Percentiles rank a stretch among this genome's conserved stretches.
These are phyloP conservation scores for Thelonectria discophora DNA, from an alignment of 2,329 filamentous ascomycete species.

Conservation along the genomic window DNA sequence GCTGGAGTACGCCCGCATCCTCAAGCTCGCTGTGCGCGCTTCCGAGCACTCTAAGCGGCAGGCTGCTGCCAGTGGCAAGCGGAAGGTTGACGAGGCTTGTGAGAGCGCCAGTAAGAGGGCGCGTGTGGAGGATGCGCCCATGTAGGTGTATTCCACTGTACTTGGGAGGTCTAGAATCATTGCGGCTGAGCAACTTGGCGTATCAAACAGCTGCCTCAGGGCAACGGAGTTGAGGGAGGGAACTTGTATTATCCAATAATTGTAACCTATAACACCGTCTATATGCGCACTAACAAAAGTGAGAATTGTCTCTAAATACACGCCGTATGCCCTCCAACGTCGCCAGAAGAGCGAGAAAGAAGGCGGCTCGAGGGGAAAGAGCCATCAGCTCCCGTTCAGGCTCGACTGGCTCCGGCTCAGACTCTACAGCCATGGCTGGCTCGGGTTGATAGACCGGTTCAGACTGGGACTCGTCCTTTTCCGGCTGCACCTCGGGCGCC, in stretches of 20 bases:
- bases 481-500: constrained; percentile 4
- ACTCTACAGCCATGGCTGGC: constrained; percentile 8
- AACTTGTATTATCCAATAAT: constrained; percentile 31
- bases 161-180: constrained; percentile 14
- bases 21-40: constrained; percentile 58
- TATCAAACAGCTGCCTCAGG: constrained; percentile 10
- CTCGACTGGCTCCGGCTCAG: constrained; percentile 6
- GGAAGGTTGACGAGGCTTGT: constrained; percentile 51
- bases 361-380: constrained; percentile 4
- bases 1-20: constrained; percentile 75
- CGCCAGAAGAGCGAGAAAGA: constrained; percentile 28
- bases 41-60: constrained; percentile 39
- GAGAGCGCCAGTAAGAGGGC: constrained; percentile 55
- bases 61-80: constrained; percentile 52
- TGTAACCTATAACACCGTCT: constrained; percentile 38
- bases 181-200: constrained; percentile 30
- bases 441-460: constrained; percentile 7
- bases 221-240: constrained; percentile 26
- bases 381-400: not conserved
- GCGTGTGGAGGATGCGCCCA: constrained; percentile 49
- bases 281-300: constrained; percentile 41
- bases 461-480: constrained; percentile 5
- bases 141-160: not conserved
- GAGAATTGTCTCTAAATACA: constrained; percentile 29
- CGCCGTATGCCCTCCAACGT: constrained; percentile 29